A percentile compares a stretch with the other conserved stretches of the same genome.
These are phyloP conservation scores for Calycina herbarum DNA, from an alignment of 2,329 filamentous ascomycete species.

Conservation along the genomic window DNA sequence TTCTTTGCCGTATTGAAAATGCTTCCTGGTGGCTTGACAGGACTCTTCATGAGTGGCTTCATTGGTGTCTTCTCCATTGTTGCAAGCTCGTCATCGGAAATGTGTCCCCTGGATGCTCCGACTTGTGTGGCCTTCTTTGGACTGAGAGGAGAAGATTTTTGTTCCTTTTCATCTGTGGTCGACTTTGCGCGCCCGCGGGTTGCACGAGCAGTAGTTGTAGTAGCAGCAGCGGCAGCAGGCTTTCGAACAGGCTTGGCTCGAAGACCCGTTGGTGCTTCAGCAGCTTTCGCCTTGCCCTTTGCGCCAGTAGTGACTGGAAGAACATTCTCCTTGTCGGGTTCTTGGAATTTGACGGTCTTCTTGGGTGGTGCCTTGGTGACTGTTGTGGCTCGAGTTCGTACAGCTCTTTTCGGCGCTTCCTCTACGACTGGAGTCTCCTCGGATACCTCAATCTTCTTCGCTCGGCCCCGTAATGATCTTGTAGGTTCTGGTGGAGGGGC, in stretches of 20 bases:
- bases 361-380: slow-evolving; percentile 49
- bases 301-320: slow-evolving; percentile 45
- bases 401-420: slow-evolving; percentile 41
- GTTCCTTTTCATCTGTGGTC: slow-evolving; percentile 35
- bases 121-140: slow-evolving; percentile 66
- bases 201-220: slow-evolving; percentile 34
- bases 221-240: slow-evolving; percentile 32
- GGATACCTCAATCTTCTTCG: slow-evolving; percentile 31
- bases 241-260: slow-evolving; percentile 52
- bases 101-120: slow-evolving; percentile 44
- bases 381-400: slow-evolving; percentile 39
- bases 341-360: slow-evolving; percentile 63
- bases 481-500: slow-evolving; percentile 23
- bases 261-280: slow-evolving; percentile 42
- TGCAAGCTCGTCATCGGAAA: slow-evolving; percentile 62
- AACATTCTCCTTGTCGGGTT: slow-evolving; percentile 64
- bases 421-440: slow-evolving; percentile 35
- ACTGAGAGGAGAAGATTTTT: slow-evolving; percentile 55
- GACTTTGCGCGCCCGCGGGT: slow-evolving; percentile 35
- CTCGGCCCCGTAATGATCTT: slow-evolving; percentile 30
- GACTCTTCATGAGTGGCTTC: slow-evolving; percentile 55
- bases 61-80: slow-evolving; percentile 51
- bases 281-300: slow-evolving; percentile 41
- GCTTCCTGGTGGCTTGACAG: slow-evolving; percentile 49
- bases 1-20: slow-evolving; percentile 39